Evolutionary conservation across 805 yeast genomes (phyloP).

Genomic region (Candida lessepsii): DNA sequence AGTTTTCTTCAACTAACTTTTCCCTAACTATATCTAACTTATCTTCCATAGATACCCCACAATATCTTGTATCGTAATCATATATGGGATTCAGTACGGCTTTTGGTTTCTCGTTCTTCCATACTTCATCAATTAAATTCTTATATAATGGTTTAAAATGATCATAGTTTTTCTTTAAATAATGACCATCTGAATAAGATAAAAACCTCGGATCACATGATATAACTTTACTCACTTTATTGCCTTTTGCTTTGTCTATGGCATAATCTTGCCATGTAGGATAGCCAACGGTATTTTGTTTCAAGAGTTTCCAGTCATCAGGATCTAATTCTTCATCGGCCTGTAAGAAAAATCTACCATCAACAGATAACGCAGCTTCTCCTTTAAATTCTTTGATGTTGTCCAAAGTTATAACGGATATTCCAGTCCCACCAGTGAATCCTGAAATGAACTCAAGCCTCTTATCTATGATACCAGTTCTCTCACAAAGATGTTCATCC

Average conservation of each 20-base stretch:
- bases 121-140: slow-evolving; percentile 39
- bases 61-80: slow-evolving; percentile 26
- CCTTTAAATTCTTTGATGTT: slow-evolving; percentile 49
- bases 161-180: slow-evolving; percentile 25
- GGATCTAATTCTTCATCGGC: slow-evolving; percentile 79
- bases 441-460: slow-evolving; percentile 82
- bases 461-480: slow-evolving; percentile 76
- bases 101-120: slow-evolving; percentile 35
- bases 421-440: slow-evolving; percentile 91
- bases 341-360: slow-evolving; percentile 91
- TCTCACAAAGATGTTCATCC: slow-evolving; percentile 92
- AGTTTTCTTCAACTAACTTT: slow-evolving; percentile 25
- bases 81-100: slow-evolving; percentile 33
- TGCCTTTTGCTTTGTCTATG: slow-evolving; percentile 53
- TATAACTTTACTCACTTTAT: slow-evolving; percentile 49
- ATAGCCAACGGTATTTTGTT: slow-evolving; percentile 69
- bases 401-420: slow-evolving; percentile 69
- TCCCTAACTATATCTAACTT: slow-evolving; percentile 30
- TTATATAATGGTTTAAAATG: slow-evolving; percentile 29
- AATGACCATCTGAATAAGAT: slow-evolving; percentile 45
- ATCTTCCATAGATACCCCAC: slow-evolving; percentile 32
- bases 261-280: slow-evolving; percentile 80
- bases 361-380: slow-evolving; percentile 82
- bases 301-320: slow-evolving; percentile 71
- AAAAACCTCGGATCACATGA: slow-evolving; percentile 85